Evolutionary conservation across 140 eudicot species (phyloP), one percentile per base, ranked within the genome.

Genomic region (Bidens hawaiensis): DNA sequence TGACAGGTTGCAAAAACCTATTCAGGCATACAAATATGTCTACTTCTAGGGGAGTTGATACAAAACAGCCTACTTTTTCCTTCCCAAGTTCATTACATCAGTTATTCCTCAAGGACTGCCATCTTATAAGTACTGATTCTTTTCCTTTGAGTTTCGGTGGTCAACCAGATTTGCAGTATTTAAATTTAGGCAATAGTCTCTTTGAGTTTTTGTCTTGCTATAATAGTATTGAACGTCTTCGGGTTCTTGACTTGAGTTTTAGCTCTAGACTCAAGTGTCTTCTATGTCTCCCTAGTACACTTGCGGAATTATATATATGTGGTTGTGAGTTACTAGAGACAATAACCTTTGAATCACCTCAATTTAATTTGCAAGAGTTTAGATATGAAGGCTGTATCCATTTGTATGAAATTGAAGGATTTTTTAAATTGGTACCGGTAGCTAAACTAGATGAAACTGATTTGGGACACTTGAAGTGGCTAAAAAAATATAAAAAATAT

Each of bases 401-500:
- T 71, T 17, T 71, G 4, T 41, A 15, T 28, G 71, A 71, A 53
- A 46, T 71, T 41, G 76, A 71, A 53, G 76, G 76, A 47, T 27
- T 71, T 53, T 0, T 71, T 0, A 63, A 42, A 53, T 15, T 71
- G 49, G 50, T 52, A 18, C 71, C 50, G 0, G 10, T 71, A 18
- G 18, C 22, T 1, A 71, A 63, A 42, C 36, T 52, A 7, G 30
- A 53, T 52, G 76, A 40, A 14, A 15, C 5, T 3, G 58, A 71
- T 18, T 27, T 71, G 28, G 71, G 64, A 62, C 71, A 63, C 8
- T 13, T 71, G 76, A 53, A 71, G 71, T 71, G 76, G 76, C 57
- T 71, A 0, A 42, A 63, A 28, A 6, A 5, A 0, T 63, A 63
- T 63, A 36, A 52, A 30, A 9, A 21, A 30, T 18, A 40, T 5